Evolutionary conservation across 345 rosid genomes (phyloP).

Genomic region (Eucalyptus regnans): DNA sequence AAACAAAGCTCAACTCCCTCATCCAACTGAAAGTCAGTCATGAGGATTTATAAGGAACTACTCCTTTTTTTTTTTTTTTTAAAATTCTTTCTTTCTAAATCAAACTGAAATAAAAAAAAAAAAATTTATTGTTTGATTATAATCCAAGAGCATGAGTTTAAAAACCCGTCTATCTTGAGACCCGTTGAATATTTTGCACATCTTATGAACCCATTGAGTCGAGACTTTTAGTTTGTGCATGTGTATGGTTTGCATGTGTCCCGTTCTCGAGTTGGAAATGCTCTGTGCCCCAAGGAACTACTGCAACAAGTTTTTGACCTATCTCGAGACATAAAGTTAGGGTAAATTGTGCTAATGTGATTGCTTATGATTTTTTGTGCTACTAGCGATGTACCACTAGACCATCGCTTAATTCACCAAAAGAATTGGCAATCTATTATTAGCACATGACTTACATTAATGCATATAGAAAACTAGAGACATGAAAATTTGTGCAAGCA

Average conservation of each 20-base stretch:
- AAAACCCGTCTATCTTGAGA: not conserved
- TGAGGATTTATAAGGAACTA: not conserved
- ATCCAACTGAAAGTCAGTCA: not conserved
- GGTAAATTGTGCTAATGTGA: not conserved
- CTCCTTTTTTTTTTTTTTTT: too few species aligned
- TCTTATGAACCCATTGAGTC: not conserved
- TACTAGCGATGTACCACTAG: not conserved
- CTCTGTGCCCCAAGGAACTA: not conserved
- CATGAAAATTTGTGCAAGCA: not conserved
- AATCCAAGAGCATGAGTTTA: not conserved
- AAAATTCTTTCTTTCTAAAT: not conserved
- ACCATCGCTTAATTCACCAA: not conserved
- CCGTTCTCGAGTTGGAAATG: not conserved
- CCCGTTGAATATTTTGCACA: not conserved
- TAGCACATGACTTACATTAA: not conserved
- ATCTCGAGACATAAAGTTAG: not conserved
- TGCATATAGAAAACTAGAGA: not conserved
- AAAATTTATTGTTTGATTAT: not conserved
- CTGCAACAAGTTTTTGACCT: not conserved
- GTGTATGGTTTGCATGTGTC: not conserved
- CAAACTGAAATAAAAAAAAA: not conserved
- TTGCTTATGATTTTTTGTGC: not conserved
- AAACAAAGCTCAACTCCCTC: not conserved
- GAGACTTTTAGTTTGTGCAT: not conserved
- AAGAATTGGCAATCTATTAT: not conserved